These are phyloP conservation scores for Cudoniella acicularis DNA, from an alignment of 495 filamentous ascomycete species.

Conservation along the genomic window DNA sequence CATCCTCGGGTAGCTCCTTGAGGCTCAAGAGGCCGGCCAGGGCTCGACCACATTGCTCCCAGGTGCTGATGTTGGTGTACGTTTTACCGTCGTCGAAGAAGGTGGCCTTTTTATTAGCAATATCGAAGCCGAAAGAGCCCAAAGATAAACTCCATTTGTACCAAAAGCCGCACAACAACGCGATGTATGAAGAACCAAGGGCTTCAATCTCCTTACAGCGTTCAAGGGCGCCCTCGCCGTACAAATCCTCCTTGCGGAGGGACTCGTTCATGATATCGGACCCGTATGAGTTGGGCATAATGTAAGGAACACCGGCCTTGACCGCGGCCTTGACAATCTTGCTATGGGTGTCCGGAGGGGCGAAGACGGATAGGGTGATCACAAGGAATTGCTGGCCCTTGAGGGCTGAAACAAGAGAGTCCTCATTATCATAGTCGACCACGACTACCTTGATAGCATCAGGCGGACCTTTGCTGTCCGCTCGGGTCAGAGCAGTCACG, in stretches of 20 bases:
- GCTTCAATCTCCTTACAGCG: constrained; percentile 4
- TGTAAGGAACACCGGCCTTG: constrained; percentile 54
- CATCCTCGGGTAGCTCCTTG: constrained; percentile 23
- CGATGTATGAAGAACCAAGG: constrained; percentile 36
- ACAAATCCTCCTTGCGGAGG: constrained; percentile 34
- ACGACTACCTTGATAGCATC: constrained; percentile 35
- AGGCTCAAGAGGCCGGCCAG: constrained; percentile 39
- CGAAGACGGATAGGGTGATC: constrained; percentile 47
- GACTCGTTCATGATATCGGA: constrained; percentile 36
- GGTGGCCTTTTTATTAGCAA: constrained; percentile 28
- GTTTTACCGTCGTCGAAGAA: constrained; percentile 35
- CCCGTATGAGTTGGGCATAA: constrained; percentile 61
- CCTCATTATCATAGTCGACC: constrained; percentile 54
- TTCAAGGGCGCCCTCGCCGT: background rate
- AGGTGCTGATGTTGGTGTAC: constrained; percentile 37
- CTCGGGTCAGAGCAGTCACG: constrained; percentile 57
- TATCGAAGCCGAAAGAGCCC: constrained; percentile 35
- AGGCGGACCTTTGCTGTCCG: constrained; percentile 34
- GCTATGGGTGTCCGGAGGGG: constrained; percentile 34
- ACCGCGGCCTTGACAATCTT: constrained; percentile 58
- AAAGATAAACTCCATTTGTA: constrained; percentile 42
- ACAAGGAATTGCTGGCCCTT: constrained; percentile 46
- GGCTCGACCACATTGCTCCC: constrained; percentile 40
- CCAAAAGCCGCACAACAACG: constrained; percentile 45
- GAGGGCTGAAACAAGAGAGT: constrained; percentile 46